Evolutionary conservation across 805 yeast species (phyloP), one percentile per base, ranked within the genome.

Genomic region (Wickerhamiella azymoides): DNA sequence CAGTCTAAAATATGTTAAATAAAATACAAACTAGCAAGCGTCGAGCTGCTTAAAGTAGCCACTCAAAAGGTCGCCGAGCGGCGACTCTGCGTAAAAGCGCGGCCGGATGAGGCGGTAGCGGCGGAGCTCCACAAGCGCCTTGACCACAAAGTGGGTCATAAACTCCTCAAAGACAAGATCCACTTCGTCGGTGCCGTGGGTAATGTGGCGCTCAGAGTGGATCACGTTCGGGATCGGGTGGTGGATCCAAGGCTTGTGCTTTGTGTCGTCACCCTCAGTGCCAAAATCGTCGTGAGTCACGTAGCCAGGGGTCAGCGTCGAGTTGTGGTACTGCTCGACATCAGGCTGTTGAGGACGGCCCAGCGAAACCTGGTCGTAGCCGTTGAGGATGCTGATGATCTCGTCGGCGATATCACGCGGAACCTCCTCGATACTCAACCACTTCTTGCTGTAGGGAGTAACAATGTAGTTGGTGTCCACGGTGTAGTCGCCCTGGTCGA

Each of bases 241-340:
- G 48, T 70, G 65, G 0, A 66, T 65, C 40, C 80, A 72, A 1
- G 83, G 72, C 47, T 64, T 66, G 64, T 82, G 88, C 49, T 76
- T 54, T 35, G 85, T 71, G 66, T 68, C 98, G 58, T 92, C 98
- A 18, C 98, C 98, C 50, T 78, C 77, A 50, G 67, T 62, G 0
- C 96, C 98, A 53, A 72, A 70, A 56, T 89, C 97, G 58, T 92
- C 98, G 39, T 63, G 56, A 0, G 98, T 92, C 0, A 77, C 78
- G 54, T 82, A 83, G 0, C 98, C 98, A 49, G 74, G 75, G 1
- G 76, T 56, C 13, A 42, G 40, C 5, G 45, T 42, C 8, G 39
- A 17, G 32, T 42, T 42, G 40, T 36, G 40, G 26, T 10, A 13
- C 24, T 32, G 28, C 10, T 13, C 16, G 11, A 9, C 18, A 33